A percentile compares a stretch with the other conserved stretches of the same genome.
Evolutionary conservation across 1,284 basidiomycete species (phyloP).

Genomic region (Austropuccinia psidii): DNA sequence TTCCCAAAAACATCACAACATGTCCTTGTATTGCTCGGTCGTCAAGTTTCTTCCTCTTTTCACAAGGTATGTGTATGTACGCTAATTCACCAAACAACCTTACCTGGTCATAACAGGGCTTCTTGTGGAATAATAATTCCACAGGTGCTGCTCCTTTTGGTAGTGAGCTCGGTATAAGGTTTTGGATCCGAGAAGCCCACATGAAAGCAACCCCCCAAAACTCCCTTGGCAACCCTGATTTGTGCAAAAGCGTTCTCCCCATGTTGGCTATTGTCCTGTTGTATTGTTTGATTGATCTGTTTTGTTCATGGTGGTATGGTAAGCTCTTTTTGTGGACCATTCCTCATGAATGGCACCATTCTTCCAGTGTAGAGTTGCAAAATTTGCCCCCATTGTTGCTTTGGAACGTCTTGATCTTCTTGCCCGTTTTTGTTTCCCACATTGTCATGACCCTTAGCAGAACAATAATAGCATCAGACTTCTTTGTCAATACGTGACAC

Average conservation of each 20-base stretch:
- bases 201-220: conserved; percentile 6
- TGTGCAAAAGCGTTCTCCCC: neutral
- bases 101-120: neutral
- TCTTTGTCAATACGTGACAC: too few species aligned
- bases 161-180: neutral
- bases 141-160: neutral
- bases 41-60: conserved; percentile 10
- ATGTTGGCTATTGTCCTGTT: neutral
- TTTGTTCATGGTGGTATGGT: conserved; percentile 12
- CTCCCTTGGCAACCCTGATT: neutral
- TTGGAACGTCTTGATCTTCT: neutral
- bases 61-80: neutral
- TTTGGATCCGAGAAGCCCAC: neutral
- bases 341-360: neutral
- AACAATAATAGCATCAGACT: too few species aligned
- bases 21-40: neutral
- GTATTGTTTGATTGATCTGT: neutral
- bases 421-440: conserved; percentile 6
- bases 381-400: conserved; percentile 17
- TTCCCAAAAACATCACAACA: neutral
- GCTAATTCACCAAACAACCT: neutral
- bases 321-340: neutral
- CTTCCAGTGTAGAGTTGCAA: neutral
- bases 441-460: too few species aligned
- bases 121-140: neutral